Conservation (phyloP, 495 filamentous ascomycete genomes). For the Parachaetomium inaequale region DNA sequence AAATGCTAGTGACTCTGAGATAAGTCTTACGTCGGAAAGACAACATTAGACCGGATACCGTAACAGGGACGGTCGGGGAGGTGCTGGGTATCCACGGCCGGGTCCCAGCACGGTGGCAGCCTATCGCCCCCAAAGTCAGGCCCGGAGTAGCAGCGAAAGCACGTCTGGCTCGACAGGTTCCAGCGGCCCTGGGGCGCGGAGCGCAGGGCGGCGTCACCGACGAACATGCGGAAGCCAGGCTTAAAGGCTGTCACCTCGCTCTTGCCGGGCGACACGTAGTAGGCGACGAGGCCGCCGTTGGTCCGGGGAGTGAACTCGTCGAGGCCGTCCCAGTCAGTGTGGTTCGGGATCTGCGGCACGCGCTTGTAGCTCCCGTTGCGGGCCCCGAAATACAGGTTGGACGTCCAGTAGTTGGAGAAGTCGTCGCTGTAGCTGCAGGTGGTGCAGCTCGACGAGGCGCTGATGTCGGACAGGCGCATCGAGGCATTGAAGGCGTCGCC, state of each 20-base stretch:
- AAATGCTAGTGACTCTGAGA: background rate
- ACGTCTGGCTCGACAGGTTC: slow-evolving; percentile 24
- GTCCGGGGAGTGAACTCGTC: slow-evolving; percentile 34
- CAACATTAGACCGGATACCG: slow-evolving; percentile 26
- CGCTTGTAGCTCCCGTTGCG: slow-evolving; percentile 44
- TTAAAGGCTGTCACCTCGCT: slow-evolving; percentile 39
- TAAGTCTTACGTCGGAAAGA: slow-evolving; percentile 12
- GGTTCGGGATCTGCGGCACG: slow-evolving; percentile 31
- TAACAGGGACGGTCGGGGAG: slow-evolving; percentile 40
- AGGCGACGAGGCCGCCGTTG: slow-evolving; percentile 41
- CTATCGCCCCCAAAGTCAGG: slow-evolving; percentile 32
- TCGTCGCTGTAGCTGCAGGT: slow-evolving; percentile 23
- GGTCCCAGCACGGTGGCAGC: slow-evolving; percentile 22
- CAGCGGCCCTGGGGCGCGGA: slow-evolving; percentile 2
- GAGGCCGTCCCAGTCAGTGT: slow-evolving; percentile 22
- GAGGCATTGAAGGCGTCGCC: slow-evolving; percentile 46
- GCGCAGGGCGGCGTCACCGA: slow-evolving; percentile 23
- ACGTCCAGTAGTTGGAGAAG: slow-evolving; percentile 37
- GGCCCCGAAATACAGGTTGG: slow-evolving; percentile 44
- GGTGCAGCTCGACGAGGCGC: slow-evolving; percentile 26
- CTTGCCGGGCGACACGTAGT: slow-evolving; percentile 39
- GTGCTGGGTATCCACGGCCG: slow-evolving; percentile 25
- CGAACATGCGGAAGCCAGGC: slow-evolving; percentile 32
- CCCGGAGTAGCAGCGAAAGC: slow-evolving; percentile 36
- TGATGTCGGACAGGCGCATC: slow-evolving; percentile 40